Percentiles rank a stretch among this genome's conserved stretches.
Conservation (phyloP, 2,329 filamentous ascomycete species). For the Monosporascus sp. region DNA sequence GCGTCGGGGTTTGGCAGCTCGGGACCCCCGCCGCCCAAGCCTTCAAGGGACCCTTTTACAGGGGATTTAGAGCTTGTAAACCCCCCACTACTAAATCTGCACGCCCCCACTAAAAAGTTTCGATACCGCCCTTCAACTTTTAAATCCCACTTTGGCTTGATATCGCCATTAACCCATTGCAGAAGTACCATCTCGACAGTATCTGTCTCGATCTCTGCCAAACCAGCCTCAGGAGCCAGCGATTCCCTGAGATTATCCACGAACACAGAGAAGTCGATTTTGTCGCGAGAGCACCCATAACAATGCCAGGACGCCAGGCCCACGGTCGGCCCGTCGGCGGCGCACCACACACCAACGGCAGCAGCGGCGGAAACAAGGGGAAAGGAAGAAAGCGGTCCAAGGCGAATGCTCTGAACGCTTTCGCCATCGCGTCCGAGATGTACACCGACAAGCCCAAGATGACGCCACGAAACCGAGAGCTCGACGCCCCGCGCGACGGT, state of each 20-base stretch:
- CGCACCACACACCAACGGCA: conserved; percentile 18
- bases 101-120: conserved; percentile 15
- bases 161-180: background rate
- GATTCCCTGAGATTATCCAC: background rate
- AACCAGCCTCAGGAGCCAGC: background rate
- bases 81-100: conserved; percentile 8
- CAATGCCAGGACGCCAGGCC: conserved; percentile 54
- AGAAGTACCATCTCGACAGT: background rate
- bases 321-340: conserved; percentile 47
- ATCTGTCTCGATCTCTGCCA: too few species aligned
- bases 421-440: conserved; percentile 50
- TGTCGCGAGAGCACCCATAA: conserved; percentile 2
- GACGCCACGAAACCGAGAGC: conserved; percentile 45
- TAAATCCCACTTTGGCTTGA: background rate
- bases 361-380: conserved; percentile 7
- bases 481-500: conserved; percentile 36
- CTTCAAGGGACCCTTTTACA: background rate
- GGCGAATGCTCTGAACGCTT: conserved; percentile 49
- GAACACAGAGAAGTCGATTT: too few species aligned
- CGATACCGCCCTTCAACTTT: conserved; percentile 10
- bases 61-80: background rate
- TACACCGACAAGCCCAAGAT: conserved; percentile 41
- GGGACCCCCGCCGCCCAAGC: background rate
- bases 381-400: conserved; percentile 41
- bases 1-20: background rate